A percentile compares a stretch with the other conserved stretches of the same genome.
phyloP scores from a whole-genome alignment of 495 filamentous ascomycete species.

The Chaetomium tenue region DNA sequence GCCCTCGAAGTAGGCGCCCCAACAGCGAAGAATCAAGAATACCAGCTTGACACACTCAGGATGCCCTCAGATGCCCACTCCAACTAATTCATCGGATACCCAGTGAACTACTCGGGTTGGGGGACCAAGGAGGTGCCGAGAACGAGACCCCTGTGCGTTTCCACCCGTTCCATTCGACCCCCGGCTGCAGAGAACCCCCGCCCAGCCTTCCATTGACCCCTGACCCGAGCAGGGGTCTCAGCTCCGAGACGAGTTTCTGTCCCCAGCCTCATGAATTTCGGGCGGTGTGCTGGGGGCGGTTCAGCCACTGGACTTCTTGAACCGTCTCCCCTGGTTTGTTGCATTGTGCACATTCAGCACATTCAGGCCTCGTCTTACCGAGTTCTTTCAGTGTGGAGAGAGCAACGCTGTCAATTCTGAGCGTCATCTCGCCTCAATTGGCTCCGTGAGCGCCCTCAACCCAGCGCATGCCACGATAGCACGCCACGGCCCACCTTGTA shows the following conservation, averaged over 20 bases:
- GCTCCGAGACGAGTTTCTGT: not conserved
- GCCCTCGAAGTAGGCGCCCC: too few relatives aligned
- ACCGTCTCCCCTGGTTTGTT: not conserved
- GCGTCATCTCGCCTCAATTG: not conserved
- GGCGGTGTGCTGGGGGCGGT: constrained; percentile 2
- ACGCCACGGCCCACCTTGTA: not conserved
- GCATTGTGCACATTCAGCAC: not conserved
- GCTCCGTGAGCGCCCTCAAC: not conserved
- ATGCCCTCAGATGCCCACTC: too few relatives aligned
- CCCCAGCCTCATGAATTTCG: constrained; percentile 18
- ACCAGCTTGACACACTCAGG: too few relatives aligned
- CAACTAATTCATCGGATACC: too few relatives aligned
- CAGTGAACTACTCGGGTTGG: too few relatives aligned
- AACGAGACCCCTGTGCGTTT: too few relatives aligned
- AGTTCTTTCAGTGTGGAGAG: not conserved
- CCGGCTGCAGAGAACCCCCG: too few relatives aligned
- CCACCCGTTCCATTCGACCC: not conserved
- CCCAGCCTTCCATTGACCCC: constrained; percentile 1
- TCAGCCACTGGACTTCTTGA: not conserved
- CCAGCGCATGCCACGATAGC: constrained; percentile 4
- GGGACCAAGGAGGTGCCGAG: too few relatives aligned
- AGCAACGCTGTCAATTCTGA: not conserved
- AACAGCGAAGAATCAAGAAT: too few relatives aligned
- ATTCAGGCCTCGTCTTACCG: not conserved
- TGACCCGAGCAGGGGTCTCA: constrained; percentile 4